Evolutionary conservation across 2,329 filamentous ascomycete species (phyloP), one percentile per base, ranked within the genome.

Genomic region (Aspergillus phoenicis): DNA sequence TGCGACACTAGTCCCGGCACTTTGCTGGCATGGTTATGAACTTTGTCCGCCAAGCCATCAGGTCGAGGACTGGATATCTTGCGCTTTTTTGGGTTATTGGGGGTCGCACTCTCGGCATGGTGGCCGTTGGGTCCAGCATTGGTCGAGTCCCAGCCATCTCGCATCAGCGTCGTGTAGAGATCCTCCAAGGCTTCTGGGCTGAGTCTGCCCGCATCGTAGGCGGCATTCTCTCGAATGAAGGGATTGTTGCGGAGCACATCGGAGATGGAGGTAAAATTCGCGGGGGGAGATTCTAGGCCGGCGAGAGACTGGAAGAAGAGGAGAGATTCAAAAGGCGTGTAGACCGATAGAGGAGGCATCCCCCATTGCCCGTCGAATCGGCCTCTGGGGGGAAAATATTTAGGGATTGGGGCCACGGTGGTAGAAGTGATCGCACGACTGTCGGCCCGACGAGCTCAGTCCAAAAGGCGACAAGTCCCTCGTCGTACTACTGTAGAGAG

Each of bases 281-380:
- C 76, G 56, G 86, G 80, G 66, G 87, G 84, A 66, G 87, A 81
- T 72, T 90, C 90, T 76, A 90, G 84, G 68, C 82, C 82, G 67
- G 87, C 84, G 66, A 96, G 84, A 63, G 89, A 89, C 78, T 94
- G 91, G 80, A 95, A 94, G 71, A 96, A 85, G 67, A 95, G 85
- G 64, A 96, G 84, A 73, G 89, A 90, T 84, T 96, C 93, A 82
- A 96, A 90, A 69, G 89, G 86, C 73, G 91, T 94, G 79, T 95
- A 93, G 71, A 84, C 82, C 73, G 86, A 83, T 77, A 82, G 73
- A 76, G 81, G 81, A 80, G 82, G 83, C 84, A 87, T 87, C 75
- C 81, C 82, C 76, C 76, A 78, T 78, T 75, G 73, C 73, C 74
- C 69, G 71, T 71, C 69, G 63, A 66, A 65, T 69, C 70, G 75